phyloP scores from a whole-genome alignment of 768 basidiomycete genomes.

The Roridomyces roridus region DNA sequence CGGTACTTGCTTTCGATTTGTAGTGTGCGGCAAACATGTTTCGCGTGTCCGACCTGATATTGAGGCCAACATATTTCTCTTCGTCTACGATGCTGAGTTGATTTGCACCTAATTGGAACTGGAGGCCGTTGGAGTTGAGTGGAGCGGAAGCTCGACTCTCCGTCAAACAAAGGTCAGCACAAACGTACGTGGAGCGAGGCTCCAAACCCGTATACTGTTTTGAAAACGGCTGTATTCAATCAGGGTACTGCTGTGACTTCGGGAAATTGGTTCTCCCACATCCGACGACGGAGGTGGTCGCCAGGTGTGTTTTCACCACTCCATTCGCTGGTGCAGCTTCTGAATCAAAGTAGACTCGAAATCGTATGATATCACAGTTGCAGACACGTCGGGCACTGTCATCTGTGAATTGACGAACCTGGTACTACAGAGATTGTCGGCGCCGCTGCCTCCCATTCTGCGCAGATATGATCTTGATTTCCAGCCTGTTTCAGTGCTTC shows the following conservation, averaged over 20 bases:
- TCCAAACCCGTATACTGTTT: too few species aligned
- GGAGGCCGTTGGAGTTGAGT: too few species aligned
- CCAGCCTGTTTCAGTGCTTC: constrained; percentile 1
- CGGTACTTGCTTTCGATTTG: too few species aligned
- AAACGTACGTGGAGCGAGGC: too few species aligned
- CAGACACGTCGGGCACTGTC: not conserved
- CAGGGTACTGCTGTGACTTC: not conserved
- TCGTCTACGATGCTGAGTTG: too few species aligned
- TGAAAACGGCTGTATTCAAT: too few species aligned
- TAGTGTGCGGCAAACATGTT: too few species aligned
- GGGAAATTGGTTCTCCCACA: constrained; percentile 12
- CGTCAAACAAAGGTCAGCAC: too few species aligned
- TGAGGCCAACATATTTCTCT: too few species aligned
- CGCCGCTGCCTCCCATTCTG: not conserved
- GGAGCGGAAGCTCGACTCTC: too few species aligned
- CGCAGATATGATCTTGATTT: constrained; percentile 4
- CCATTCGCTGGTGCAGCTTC: not conserved
- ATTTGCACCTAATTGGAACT: too few species aligned
- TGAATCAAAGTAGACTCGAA: not conserved
- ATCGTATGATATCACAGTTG: constrained; percentile 6
- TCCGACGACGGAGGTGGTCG: not conserved
- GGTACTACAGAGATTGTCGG: not conserved
- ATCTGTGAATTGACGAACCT: not conserved
- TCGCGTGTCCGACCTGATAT: too few species aligned
- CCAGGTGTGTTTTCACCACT: not conserved